Percentiles rank a stretch among this genome's conserved stretches.
Evolutionary conservation across 176 grass and related monocot genomes (phyloP).

Genomic region (Luzula sylvatica): DNA sequence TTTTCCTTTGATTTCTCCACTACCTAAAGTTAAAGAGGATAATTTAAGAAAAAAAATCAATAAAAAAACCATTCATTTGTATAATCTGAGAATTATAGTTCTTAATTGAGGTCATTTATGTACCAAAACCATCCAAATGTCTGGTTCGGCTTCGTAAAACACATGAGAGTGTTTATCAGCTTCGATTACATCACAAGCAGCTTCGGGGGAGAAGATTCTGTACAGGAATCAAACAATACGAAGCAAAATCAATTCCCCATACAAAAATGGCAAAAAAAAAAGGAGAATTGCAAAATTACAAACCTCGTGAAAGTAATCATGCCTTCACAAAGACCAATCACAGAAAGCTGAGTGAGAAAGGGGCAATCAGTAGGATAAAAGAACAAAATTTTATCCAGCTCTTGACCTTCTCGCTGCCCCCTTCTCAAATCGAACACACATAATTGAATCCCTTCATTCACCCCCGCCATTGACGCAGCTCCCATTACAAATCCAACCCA

Average conservation of each 20-base stretch:
- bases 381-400: conserved; percentile 96
- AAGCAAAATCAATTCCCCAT: background rate
- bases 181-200: conserved; percentile 89
- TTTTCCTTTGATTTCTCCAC: conserved; percentile 74
- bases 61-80: conserved; percentile 3
- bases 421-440: conserved; percentile 85
- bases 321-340: conserved; percentile 87
- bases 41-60: conserved; percentile 14
- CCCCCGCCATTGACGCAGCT: conserved; percentile 31
- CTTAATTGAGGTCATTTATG: conserved; percentile 13
- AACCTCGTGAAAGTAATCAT: conserved; percentile 95
- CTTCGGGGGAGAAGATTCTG: conserved; percentile 96
- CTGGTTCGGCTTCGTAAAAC: conserved; percentile 80
- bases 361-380: conserved; percentile 82
- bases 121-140: conserved; percentile 99
- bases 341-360: conserved; percentile 76
- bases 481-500: conserved; percentile 36
- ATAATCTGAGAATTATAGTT: conserved; percentile 15
- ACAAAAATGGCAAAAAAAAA: background rate
- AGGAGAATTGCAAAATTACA: background rate
- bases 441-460: conserved; percentile 55
- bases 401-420: conserved; percentile 86
- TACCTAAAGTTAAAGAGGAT: conserved; percentile 37
- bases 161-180: conserved; percentile 79
- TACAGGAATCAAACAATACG: conserved; percentile 8